Evolutionary conservation across 345 rosid genomes (phyloP).

Genomic region (Aquilaria malaccensis): DNA sequence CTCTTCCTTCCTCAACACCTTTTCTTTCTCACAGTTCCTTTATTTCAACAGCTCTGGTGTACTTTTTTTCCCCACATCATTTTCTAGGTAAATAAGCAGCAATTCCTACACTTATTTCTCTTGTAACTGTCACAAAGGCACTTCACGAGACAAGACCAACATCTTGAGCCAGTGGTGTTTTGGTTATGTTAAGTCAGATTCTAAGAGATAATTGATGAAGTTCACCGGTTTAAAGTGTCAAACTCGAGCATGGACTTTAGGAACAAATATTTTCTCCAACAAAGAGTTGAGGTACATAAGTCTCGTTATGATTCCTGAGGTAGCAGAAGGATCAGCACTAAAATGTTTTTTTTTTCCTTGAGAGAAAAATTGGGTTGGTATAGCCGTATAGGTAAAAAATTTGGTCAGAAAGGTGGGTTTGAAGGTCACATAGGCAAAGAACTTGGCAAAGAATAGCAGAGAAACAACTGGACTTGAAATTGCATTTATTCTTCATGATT

Average conservation of each 20-base stretch:
- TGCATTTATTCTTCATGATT: slow-evolving; percentile 27
- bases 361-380: slow-evolving; percentile 15
- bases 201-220: slow-evolving; percentile 69
- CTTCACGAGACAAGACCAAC: slow-evolving; percentile 79
- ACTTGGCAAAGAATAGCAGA: slow-evolving; percentile 44
- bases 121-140: slow-evolving; percentile 17
- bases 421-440: slow-evolving; percentile 62
- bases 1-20: slow-evolving; percentile 27
- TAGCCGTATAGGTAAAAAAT: slow-evolving; percentile 10
- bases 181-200: slow-evolving; percentile 27
- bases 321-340: slow-evolving; percentile 12
- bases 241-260: slow-evolving; percentile 36
- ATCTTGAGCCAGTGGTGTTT: slow-evolving; percentile 54
- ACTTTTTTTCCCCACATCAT: slow-evolving; percentile 25
- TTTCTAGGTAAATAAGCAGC: slow-evolving; percentile 42
- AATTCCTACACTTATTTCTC: slow-evolving; percentile 32
- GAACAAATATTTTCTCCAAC: slow-evolving; percentile 34
- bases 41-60: slow-evolving; percentile 15
- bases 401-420: slow-evolving; percentile 57
- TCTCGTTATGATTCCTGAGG: slow-evolving; percentile 70
- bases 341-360: slow-evolving; percentile 15
- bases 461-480: slow-evolving; percentile 54
- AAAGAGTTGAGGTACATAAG: slow-evolving; percentile 74
- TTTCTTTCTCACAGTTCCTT: slow-evolving; percentile 14
- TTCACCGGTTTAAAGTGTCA: slow-evolving; percentile 72